Base-by-base conservation (phyloP, 169 alveolate species). In the Pseudocohnilembus persalinus region DNA sequence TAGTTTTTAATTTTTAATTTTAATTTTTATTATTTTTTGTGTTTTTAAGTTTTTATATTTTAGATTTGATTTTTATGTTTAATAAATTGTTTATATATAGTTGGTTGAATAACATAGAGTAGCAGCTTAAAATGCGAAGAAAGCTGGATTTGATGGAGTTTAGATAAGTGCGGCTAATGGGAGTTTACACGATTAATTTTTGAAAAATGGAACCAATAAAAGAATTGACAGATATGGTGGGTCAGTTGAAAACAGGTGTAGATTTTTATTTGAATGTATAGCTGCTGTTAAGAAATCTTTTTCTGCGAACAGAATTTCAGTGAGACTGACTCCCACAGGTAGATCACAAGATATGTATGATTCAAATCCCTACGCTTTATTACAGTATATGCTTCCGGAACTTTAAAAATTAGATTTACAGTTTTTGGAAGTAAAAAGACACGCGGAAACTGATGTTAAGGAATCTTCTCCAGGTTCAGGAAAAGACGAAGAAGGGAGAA, bases 71-170 rank as follows among this genome's bases (percentile, higher is more conserved):
- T n/a, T n/a, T n/a, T n/a, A n/a, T n/a, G n/a, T n/a, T n/a, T n/a
- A n/a, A n/a, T n/a, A n/a, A n/a, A n/a, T n/a, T n/a, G n/a, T n/a
- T n/a, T n/a, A n/a, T n/a, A n/a, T n/a, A n/a, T n/a, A n/a, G n/a
- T 63, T 76, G 28, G 35, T 85, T 35, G 0, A 85, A 79, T 65
- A 85, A 85, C 79, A 35, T 74, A 79, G 49, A 24, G 77, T 79
- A 80, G 96, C 89, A 6, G 94, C 96, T 31, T 74, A 83, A 72
- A 87, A 92, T 79, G 93, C 90, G 0, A 89, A 85, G 79, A 88
- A 88, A 74, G 94, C 95, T 28, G 97, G 97, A 33, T 92, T 89
- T 76, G 96, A 94, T 87, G 96, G 96, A 30, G 89, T 94, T n/a
- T 91, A 94, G 87, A 33, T 94, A 28, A 94, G 84, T 74, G 93